Base-by-base conservation (phyloP, 371 early-diverging fungal genomes). In the Apophysomyces variabilis region DNA sequence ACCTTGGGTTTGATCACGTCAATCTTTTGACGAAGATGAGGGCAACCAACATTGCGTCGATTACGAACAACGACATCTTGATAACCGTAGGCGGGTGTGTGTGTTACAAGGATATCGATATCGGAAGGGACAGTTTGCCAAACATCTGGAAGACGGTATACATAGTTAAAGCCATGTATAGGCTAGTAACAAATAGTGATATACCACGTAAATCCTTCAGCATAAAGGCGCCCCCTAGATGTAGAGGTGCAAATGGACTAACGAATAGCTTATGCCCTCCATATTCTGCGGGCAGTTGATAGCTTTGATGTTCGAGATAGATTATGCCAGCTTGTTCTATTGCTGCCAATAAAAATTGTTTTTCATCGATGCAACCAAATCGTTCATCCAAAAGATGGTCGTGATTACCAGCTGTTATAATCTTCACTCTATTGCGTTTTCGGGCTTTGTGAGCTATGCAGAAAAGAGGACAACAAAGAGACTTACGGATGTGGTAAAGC, bases 141-240 rank as follows among this genome's bases (percentile, higher is more conserved):
- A 8, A 74, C 65, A 7, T 69, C 74, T 77, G 60, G 7, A 43
- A 59, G 18, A 54, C 32, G 35, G 13, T 9, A 38, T 21, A 36
- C 32, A 57, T 58, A 21, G 32, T 8, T 38, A 41, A 43, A 38
- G 37, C 12, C 12, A 43, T 26, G 62, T 14, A 26, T 26, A 37
- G 37, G 36, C 5, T 57, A 16, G 6, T 21, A 47, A 1, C 32
- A 4, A 50, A 21, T 21, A 21, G 21, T 56, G 13, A 9, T 41
- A 61, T 76, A 76, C 79, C 62, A 21, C 66, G 50, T 58, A 83
- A 69, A 38, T 80, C 67, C 0, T 66, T 57, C 11, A 72, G 67
- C 82, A 82, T 87, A 58, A 87, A 87, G 11, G 84, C 87, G 57
- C 87, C 87, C 5, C 78, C 76, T 3, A 68, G 66, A 66, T 85